These are phyloP conservation scores for Macrolepiota albuminosa DNA, from an alignment of 768 basidiomycete genomes.

Conservation along the genomic window DNA sequence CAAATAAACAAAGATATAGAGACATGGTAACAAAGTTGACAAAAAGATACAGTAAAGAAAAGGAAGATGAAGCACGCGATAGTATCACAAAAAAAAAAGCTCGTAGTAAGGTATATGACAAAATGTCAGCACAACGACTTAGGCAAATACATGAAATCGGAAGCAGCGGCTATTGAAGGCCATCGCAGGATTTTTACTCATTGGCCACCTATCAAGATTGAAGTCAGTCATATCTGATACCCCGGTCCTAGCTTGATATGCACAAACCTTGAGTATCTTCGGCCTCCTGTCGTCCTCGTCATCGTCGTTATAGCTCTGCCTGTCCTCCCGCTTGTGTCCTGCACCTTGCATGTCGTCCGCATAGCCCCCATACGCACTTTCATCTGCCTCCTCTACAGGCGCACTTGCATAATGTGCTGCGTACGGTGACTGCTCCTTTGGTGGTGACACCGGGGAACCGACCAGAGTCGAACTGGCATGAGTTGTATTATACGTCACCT, in stretches of 20 bases:
- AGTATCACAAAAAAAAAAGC: neutral
- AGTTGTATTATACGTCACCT: neutral
- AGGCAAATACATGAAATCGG: neutral
- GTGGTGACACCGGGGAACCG: neutral
- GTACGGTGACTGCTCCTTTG: neutral
- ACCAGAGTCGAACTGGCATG: neutral
- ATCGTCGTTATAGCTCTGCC: neutral
- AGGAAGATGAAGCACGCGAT: neutral
- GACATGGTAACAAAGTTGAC: neutral
- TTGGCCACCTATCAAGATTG: conserved; percentile 2
- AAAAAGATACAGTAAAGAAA: neutral
- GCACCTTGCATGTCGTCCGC: neutral
- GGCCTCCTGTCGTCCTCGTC: neutral
- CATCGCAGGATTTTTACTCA: neutral
- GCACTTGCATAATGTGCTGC: neutral
- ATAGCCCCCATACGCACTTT: conserved; percentile 32
- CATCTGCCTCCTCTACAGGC: conserved; percentile 13
- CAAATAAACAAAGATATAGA: neutral
- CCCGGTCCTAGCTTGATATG: neutral
- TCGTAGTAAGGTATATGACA: neutral
- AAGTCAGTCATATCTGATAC: neutral
- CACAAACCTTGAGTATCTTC: conserved; percentile 1
- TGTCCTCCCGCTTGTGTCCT: neutral
- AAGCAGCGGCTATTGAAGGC: neutral
- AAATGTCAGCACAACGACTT: neutral